phyloP scores from a whole-genome alignment of 805 yeast species.

The Saccharomycopsis sp. region DNA sequence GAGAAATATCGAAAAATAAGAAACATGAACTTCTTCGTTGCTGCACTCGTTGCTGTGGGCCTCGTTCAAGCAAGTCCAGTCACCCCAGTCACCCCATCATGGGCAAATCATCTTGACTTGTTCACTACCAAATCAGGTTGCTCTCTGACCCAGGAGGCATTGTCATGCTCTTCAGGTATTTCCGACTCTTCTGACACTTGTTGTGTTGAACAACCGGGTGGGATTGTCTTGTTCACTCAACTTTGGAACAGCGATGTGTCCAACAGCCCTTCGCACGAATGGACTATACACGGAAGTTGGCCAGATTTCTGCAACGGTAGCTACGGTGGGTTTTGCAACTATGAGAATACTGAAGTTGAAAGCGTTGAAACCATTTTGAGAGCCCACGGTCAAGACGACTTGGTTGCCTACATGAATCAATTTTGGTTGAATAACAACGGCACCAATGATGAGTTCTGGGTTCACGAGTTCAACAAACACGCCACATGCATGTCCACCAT shows the following conservation, averaged over 20 bases:
- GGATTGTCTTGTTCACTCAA: slow-evolving; percentile 75
- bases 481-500: slow-evolving; percentile 86
- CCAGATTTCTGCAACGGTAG: slow-evolving; percentile 82
- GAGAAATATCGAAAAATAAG: too few relatives aligned
- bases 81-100: slow-evolving; percentile 18
- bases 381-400: slow-evolving; percentile 12
- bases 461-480: slow-evolving; percentile 89
- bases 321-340: slow-evolving; percentile 71
- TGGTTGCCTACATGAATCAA: slow-evolving; percentile 42
- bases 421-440: slow-evolving; percentile 73
- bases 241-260: slow-evolving; percentile 86
- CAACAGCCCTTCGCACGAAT: slow-evolving; percentile 58
- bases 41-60: too few relatives aligned
- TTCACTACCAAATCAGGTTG: slow-evolving; percentile 18
- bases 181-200: slow-evolving; percentile 54
- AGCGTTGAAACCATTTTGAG: slow-evolving; percentile 26
- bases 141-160: slow-evolving; percentile 4
- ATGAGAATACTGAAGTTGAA: slow-evolving; percentile 25
- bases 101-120: slow-evolving; percentile 18
- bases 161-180: slow-evolving; percentile 21
- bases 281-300: slow-evolving; percentile 85
- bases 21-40: too few relatives aligned
- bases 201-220: slow-evolving; percentile 84
- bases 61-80: too few relatives aligned
- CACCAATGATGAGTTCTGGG: slow-evolving; percentile 66